Evolutionary conservation across 2,329 filamentous ascomycete species (phyloP).

Genomic region (Nakataea oryzae): DNA sequence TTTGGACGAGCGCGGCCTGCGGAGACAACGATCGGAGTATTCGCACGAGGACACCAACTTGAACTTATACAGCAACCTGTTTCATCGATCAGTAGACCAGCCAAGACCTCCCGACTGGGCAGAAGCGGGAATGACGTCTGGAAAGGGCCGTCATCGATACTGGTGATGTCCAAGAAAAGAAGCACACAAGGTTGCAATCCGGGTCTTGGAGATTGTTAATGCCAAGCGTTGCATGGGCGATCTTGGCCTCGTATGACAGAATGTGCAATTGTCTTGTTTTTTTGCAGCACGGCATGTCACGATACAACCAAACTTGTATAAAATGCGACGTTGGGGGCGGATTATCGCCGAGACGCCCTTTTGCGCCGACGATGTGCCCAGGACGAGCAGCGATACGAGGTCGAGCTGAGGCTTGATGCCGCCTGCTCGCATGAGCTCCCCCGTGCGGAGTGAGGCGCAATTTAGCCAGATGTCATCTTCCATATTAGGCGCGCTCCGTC

Average conservation of each 20-base stretch:
- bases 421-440: background rate
- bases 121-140: background rate
- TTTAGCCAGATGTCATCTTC: background rate
- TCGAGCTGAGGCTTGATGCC: background rate
- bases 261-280: background rate
- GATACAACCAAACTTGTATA: too few relatives aligned
- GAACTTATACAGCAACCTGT: background rate
- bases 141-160: background rate
- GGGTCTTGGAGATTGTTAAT: background rate
- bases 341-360: too few relatives aligned
- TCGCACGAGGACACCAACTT: background rate
- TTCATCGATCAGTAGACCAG: background rate
- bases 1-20: background rate
- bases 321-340: too few relatives aligned
- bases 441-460: background rate
- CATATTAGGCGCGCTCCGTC: background rate
- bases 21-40: background rate
- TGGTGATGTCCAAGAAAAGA: background rate
- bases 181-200: background rate
- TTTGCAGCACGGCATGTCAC: background rate
- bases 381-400: too few relatives aligned
- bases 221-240: background rate
- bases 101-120: background rate
- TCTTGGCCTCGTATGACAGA: background rate
- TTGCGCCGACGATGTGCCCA: too few relatives aligned